phyloP scores from a whole-genome alignment of 805 yeast species.

The Nakazawaea populi region DNA sequence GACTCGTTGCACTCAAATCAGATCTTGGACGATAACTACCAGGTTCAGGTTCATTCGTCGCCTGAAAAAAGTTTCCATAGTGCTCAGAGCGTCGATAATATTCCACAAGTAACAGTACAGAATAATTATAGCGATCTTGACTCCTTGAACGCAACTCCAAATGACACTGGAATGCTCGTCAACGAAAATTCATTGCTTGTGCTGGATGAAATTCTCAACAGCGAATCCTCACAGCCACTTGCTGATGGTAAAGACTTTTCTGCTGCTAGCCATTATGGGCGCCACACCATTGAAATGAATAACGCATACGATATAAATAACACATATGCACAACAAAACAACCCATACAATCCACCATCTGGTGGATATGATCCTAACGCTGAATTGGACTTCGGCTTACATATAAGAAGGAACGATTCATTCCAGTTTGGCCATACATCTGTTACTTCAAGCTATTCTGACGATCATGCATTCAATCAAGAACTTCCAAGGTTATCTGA shows the following conservation, averaged over 20 bases:
- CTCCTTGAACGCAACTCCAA: no score
- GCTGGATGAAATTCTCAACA: neutral
- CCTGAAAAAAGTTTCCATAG: slow-evolving; percentile 4
- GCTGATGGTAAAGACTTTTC: neutral
- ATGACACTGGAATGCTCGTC: no score
- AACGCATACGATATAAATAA: neutral
- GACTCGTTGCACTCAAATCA: neutral
- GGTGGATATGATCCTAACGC: neutral
- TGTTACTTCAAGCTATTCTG: neutral
- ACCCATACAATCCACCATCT: neutral
- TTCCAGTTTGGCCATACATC: neutral
- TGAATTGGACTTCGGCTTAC: neutral
- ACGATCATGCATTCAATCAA: neutral
- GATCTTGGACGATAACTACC: no score
- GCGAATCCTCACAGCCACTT: no score
- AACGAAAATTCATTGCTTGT: no score
- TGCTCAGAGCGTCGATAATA: neutral
- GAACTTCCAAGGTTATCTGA: slow-evolving; percentile 2
- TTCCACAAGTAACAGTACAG: neutral
- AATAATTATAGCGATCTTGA: no score
- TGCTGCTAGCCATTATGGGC: neutral
- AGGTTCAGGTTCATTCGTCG: neutral
- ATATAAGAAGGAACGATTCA: neutral
- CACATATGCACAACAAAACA: neutral
- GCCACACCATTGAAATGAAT: neutral